phyloP scores from a whole-genome alignment of 2,329 filamentous ascomycete species.

The Periconia sp. region DNA sequence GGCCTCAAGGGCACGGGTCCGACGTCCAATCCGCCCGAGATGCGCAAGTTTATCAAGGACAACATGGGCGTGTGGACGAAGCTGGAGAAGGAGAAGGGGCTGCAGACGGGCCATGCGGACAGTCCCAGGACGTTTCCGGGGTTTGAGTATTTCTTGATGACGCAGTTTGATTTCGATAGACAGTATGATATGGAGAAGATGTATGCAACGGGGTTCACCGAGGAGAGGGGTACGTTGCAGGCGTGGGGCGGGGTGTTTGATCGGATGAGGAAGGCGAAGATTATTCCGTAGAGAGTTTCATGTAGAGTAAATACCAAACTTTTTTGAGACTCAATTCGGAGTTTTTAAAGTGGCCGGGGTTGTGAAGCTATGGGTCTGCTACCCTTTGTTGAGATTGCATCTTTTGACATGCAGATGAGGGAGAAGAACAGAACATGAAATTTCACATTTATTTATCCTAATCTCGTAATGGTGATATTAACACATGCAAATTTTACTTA shows the following conservation, averaged over 20 bases:
- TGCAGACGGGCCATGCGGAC: constrained; percentile 49
- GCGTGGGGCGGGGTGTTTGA: constrained; percentile 54
- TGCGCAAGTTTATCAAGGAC: constrained; percentile 36
- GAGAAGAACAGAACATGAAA: not conserved
- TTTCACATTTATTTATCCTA: not conserved
- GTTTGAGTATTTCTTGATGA: constrained; percentile 53
- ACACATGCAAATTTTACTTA: not conserved
- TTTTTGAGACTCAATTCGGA: too few species aligned
- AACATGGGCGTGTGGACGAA: constrained; percentile 30
- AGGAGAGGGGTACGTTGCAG: constrained; percentile 47
- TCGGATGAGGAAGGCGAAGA: constrained; percentile 50
- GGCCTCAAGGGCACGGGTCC: constrained; percentile 48
- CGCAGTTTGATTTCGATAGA: constrained; percentile 53
- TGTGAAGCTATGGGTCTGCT: too few species aligned
- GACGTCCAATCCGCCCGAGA: constrained; percentile 19
- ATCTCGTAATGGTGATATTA: not conserved
- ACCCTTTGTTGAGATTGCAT: too few species aligned
- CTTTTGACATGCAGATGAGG: too few species aligned
- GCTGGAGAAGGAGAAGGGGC: constrained; percentile 28
- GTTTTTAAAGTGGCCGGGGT: too few species aligned
- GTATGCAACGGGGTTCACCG: constrained; percentile 50
- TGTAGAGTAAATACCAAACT: not conserved
- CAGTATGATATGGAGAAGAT: constrained; percentile 54
- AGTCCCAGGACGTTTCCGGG: constrained; percentile 43
- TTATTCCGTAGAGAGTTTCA: constrained; percentile 49